Conservation (phyloP, 768 basidiomycete genomes). For the Kwoniella mangroviensis region DNA sequence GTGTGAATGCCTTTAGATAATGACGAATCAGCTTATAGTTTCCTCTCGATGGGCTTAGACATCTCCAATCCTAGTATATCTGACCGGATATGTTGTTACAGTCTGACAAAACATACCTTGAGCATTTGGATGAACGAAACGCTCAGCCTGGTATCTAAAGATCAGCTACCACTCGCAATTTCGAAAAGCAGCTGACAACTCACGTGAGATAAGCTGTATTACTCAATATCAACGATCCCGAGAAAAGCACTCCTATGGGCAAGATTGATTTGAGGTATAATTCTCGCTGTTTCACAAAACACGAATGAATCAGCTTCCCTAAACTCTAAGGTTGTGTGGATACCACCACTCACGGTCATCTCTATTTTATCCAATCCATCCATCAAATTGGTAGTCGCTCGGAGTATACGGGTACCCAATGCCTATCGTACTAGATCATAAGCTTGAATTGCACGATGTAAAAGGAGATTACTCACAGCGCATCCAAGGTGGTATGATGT, state of each 20-base stretch:
- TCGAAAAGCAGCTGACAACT: background rate
- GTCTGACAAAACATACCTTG: slow-evolving; percentile 63
- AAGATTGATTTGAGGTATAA: slow-evolving; percentile 79
- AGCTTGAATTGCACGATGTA: slow-evolving; percentile 1
- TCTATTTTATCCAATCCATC: slow-evolving; percentile 52
- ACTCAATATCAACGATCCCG: slow-evolving; percentile 83
- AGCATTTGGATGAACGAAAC: slow-evolving; percentile 61
- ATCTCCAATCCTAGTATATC: background rate
- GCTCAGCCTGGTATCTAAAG: slow-evolving; percentile 71
- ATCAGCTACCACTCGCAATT: background rate
- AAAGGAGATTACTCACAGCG: slow-evolving; percentile 37
- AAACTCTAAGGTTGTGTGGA: background rate
- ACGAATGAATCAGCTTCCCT: background rate
- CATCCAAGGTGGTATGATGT: slow-evolving; percentile 54
- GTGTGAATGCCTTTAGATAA: slow-evolving; percentile 70
- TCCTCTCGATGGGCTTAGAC: background rate
- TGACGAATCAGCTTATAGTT: background rate
- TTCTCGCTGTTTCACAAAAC: slow-evolving; percentile 32
- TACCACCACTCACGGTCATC: slow-evolving; percentile 49
- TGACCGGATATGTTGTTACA: background rate
- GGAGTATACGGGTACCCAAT: slow-evolving; percentile 51
- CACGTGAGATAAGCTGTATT: slow-evolving; percentile 76
- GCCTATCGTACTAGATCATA: slow-evolving; percentile 30
- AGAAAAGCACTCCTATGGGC: slow-evolving; percentile 92
- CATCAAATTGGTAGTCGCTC: slow-evolving; percentile 53